Conservation (phyloP, 345 rosid genomes). For the Eutrema japonicum region DNA sequence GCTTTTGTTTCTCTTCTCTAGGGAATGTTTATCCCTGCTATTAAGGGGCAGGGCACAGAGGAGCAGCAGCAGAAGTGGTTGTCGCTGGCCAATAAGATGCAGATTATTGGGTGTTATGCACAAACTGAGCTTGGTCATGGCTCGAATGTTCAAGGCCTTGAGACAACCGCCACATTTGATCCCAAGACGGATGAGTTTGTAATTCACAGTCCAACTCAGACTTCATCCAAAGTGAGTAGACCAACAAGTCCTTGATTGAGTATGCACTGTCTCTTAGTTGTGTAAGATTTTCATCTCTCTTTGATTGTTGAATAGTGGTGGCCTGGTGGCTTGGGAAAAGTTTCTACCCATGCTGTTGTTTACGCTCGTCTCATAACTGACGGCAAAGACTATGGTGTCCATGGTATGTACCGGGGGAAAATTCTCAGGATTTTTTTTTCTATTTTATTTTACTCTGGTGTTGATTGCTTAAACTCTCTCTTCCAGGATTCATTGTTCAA, state of each 20-base stretch:
- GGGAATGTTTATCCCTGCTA: conserved; percentile 99
- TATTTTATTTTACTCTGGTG: background rate
- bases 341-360: conserved; percentile 87
- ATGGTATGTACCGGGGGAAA: conserved; percentile 56
- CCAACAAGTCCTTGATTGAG: conserved; percentile 12
- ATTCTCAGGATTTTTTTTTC: background rate
- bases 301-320: conserved; percentile 74
- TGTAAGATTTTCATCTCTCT: conserved; percentile 11
- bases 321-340: conserved; percentile 99
- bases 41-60: conserved; percentile 93
- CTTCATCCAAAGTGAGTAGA: conserved; percentile 82
- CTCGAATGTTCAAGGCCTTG: conserved; percentile 98
- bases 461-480: conserved; percentile 35
- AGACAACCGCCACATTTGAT: conserved; percentile 98
- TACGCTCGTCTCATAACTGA: conserved; percentile 86
- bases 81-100: conserved; percentile 88
- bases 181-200: conserved; percentile 88
- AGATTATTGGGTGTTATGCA: conserved; percentile 98
- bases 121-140: conserved; percentile 99
- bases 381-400: conserved; percentile 83
- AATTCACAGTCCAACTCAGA: conserved; percentile 87
- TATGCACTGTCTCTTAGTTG: background rate
- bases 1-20: conserved; percentile 35
- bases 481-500: conserved; percentile 94
- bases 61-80: conserved; percentile 97